Base-by-base conservation (phyloP, 306 rosid genomes). In the Ziziphus jujuba region DNA sequence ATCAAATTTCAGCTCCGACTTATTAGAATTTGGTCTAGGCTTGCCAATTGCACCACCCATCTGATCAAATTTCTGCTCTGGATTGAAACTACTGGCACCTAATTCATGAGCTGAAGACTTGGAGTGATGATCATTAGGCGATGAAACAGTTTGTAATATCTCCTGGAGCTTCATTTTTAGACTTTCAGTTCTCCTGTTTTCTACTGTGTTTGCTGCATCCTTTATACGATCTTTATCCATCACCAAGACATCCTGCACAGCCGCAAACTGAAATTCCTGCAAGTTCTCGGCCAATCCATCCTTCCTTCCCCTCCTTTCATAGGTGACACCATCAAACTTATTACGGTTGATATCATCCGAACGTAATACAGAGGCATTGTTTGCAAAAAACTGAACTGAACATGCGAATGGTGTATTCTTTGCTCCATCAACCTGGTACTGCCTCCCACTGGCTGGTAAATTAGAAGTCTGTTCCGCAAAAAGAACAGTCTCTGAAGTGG, bases 91-190 rank as follows among this genome's bases (percentile, higher is more conserved):
- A 58, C 72, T 82, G 67, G 47, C 78, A 54, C 61, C 83, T 55
- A 57, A 66, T 54, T 72, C 83, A 49, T 9, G 69, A 35, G 75
- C 67, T 47, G 61, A 82, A 79, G 89, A 83, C 66, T 75, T 77
- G 24, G 82, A 67, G 65, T 45, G 63, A 68, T 72, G 79, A 47
- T 65, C 68, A 54, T 83, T 81, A 49, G 90, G 87, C 47, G 88
- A 77, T 80, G 93, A 71, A 72, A 75, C 72, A 44, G 88, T 75
- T 71, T 88, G 95, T 74, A 93, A 51, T 80, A 93, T 90, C 79
- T 90, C 88, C 78, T 89, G 76, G 53, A 93, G 99, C 79, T 84
- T 93, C 90, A 75, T 72, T 81, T 84, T 90, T 81, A 93, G 82
- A 62, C 72, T 77, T 64, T 83, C 97, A 24, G 97, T 90, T 72